Percentiles rank a stretch among this genome's conserved stretches.
phyloP scores from a whole-genome alignment of 1,139 yeast genomes.

The Spencermartinsiella ligniputridi region DNA sequence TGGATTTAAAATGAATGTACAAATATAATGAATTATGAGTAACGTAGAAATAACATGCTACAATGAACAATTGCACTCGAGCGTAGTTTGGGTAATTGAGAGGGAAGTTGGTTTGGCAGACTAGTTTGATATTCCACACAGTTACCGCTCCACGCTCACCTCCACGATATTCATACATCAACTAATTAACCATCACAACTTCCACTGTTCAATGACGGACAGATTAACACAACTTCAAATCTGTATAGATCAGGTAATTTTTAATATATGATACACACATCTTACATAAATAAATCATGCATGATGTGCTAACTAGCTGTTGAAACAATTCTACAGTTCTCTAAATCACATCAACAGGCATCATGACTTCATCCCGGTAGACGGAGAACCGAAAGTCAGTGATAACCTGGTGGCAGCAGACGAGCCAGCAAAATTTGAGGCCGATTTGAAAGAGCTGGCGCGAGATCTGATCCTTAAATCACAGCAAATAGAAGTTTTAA shows the following conservation, averaged over 20 bases:
- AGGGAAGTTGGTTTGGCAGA: too few species aligned
- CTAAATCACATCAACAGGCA: constrained; percentile 76
- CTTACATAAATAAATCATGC: neutral
- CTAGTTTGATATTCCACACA: too few species aligned
- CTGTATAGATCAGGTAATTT: constrained; percentile 70
- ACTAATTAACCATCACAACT: too few species aligned
- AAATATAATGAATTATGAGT: too few species aligned
- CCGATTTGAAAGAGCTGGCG: constrained; percentile 51
- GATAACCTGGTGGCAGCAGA: constrained; percentile 45
- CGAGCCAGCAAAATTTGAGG: constrained; percentile 37
- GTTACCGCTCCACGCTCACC: too few species aligned
- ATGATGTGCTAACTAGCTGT: constrained; percentile 39
- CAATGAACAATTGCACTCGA: neutral
- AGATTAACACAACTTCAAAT: constrained; percentile 87
- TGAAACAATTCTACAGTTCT: constrained; percentile 89
- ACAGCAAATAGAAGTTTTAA: constrained; percentile 78
- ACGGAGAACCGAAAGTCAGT: constrained; percentile 47
- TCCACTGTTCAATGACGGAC: constrained; percentile 64
- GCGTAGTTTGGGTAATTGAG: too few species aligned
- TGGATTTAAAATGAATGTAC: neutral
- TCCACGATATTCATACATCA: too few species aligned
- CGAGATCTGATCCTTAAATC: constrained; percentile 81
- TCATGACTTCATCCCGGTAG: constrained; percentile 54
- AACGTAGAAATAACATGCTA: too few species aligned
- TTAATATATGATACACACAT: neutral